Conservation (phyloP, 2,329 filamentous ascomycete species). For the Decorospora gaudefroyi region DNA sequence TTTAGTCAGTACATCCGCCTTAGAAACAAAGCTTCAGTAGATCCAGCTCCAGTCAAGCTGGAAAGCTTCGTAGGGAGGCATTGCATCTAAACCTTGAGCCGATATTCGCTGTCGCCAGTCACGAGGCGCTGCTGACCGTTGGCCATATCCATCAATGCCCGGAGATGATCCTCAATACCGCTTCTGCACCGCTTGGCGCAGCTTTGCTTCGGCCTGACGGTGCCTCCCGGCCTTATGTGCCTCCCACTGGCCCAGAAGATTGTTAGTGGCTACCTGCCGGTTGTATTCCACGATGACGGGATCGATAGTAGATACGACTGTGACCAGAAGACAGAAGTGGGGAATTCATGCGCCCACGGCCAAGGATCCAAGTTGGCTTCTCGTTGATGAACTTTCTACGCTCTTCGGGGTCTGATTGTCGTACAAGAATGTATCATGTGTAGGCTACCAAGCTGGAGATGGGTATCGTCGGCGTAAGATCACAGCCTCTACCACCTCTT, state of each 20-base stretch:
- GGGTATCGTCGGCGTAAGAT: neutral
- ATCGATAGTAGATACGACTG: slow-evolving; percentile 9
- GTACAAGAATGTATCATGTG: neutral
- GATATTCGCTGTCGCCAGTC: too few species aligned
- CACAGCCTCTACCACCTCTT: neutral
- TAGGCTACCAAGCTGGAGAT: neutral
- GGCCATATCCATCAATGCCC: too few species aligned
- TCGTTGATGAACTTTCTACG: slow-evolving; percentile 3
- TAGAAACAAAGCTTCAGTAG: too few species aligned
- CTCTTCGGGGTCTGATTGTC: slow-evolving; percentile 8
- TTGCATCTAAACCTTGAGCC: too few species aligned
- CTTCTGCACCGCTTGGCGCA: neutral
- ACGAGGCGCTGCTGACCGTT: too few species aligned
- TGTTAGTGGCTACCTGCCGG: neutral
- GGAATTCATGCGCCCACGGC: slow-evolving; percentile 7
- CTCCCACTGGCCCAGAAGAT: neutral
- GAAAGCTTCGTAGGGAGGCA: too few species aligned
- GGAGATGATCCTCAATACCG: too few species aligned
- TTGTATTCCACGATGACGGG: slow-evolving; percentile 8
- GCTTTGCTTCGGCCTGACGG: slow-evolving; percentile 1
- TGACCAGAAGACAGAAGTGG: slow-evolving; percentile 10
- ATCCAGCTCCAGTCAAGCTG: too few species aligned
- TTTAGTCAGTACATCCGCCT: too few species aligned
- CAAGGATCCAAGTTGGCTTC: slow-evolving; percentile 6
- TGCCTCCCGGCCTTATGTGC: neutral